These are phyloP conservation scores for Neocucurbitaria cava DNA, from an alignment of 2,329 filamentous ascomycete species.

Conservation along the genomic window DNA sequence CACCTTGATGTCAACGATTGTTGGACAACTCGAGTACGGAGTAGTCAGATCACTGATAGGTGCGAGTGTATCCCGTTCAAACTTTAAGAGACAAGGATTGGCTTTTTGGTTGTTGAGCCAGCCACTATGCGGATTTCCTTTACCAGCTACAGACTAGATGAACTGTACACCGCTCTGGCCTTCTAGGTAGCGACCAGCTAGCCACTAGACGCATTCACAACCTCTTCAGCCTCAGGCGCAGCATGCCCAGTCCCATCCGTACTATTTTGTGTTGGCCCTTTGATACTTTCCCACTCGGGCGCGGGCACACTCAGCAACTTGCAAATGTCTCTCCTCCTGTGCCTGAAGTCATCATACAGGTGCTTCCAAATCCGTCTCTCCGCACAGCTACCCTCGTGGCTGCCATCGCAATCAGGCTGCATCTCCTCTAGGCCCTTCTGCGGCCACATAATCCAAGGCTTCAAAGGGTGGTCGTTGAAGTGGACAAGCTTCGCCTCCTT, in stretches of 20 bases:
- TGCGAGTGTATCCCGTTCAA: background rate
- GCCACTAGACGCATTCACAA: background rate
- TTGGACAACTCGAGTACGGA: background rate
- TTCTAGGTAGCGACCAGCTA: constrained; percentile 4
- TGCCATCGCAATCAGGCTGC: constrained; percentile 54
- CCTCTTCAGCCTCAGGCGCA: constrained; percentile 24
- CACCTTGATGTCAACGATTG: constrained; percentile 1
- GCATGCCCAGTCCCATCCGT: constrained; percentile 33
- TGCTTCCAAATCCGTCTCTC: constrained; percentile 55
- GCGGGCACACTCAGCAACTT: constrained; percentile 48
- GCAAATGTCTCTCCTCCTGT: constrained; percentile 51
- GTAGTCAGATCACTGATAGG: background rate
- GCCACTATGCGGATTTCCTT: background rate
- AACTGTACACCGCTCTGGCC: background rate
- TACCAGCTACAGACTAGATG: background rate
- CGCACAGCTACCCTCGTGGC: constrained; percentile 37
- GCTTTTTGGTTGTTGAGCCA: background rate
- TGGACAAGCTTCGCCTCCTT: constrained; percentile 71
- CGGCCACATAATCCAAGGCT: constrained; percentile 65
- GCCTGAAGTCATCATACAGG: constrained; percentile 54
- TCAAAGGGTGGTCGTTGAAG: constrained; percentile 75
- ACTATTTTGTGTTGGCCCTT: constrained; percentile 26
- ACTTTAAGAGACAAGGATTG: background rate
- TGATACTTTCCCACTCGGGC: constrained; percentile 46
- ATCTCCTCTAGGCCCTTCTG: constrained; percentile 50